Evolutionary conservation across 1,284 basidiomycete genomes (phyloP), one percentile per base, ranked within the genome.

Genomic region (Wallemia ichthyophaga): DNA sequence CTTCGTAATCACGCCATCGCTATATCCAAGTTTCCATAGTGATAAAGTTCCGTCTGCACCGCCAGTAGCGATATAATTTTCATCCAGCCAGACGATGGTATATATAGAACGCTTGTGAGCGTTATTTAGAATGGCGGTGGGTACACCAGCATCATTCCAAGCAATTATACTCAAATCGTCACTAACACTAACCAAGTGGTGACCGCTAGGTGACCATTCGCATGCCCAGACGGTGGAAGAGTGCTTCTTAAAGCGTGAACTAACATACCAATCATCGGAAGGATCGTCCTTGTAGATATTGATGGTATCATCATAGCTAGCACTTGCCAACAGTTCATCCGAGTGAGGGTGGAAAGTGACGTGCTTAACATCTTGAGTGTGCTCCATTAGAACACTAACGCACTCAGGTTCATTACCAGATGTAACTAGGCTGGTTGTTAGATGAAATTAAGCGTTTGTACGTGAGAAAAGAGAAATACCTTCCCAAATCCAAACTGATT

Each of bases 401-500:
- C 88, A 94, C 66, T 96, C 92, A 64, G 94, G 95, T 65, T 94
- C 89, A n/a, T 80, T 74, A 64, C 94, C 86, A 7, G 86, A 85
- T 64, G 85, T 81, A 1, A 83, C 85, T 88, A 64, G 5, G 3
- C 19, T 2, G 26, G 24, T 11, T 54, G 23, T 59, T 31, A 56
- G 33, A 28, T n/a, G n/a, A 1, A 17, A 3, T 25, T 32, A 24
- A 55, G 27, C 24, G 26, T 13, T 19, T n/a, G 21, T 57, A 56
- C 32, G 57, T 19, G 59, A 25, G 17, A 28, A 54, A 23, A 19
- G 1, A 31, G 1, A 68, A 74, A 67, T 67, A 83, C 87, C 85
- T 76, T 96, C 94, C 92, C 94, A 99, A 57, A 98, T 78, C 94
- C 94, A 98, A 0, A 98, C 91, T 17, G 85, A 87, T 71, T 96